Percentiles rank a stretch among this genome's conserved stretches.
Evolutionary conservation across 2,329 filamentous ascomycete genomes (phyloP).

Genomic region (Curvularia sp.): DNA sequence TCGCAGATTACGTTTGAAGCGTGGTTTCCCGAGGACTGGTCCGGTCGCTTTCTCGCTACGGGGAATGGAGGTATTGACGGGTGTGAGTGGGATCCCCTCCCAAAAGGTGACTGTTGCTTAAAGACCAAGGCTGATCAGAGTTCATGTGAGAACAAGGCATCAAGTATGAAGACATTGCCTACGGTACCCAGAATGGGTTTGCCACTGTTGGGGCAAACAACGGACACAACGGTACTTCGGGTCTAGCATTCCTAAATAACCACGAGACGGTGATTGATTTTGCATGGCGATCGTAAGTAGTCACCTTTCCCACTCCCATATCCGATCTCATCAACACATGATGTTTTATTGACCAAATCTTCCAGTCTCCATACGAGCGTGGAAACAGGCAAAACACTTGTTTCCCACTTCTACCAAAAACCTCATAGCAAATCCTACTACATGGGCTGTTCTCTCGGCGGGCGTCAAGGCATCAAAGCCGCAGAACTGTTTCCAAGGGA

Average conservation of each 20-base stretch:
- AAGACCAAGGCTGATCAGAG: neutral
- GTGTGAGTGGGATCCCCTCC: conserved; percentile 40
- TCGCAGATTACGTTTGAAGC: conserved; percentile 55
- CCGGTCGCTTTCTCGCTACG: conserved; percentile 49
- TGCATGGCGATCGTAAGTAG: conserved; percentile 51
- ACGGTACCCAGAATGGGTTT: conserved; percentile 48
- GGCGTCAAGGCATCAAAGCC: conserved; percentile 42
- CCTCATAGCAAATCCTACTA: conserved; percentile 50
- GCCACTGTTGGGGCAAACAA: conserved; percentile 52
- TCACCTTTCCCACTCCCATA: no score
- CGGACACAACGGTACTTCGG: conserved; percentile 55
- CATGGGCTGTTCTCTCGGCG: conserved; percentile 46
- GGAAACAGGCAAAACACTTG: conserved; percentile 50
- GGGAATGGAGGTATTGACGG: conserved; percentile 55
- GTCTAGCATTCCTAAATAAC: conserved; percentile 54
- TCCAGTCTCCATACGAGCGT: conserved; percentile 51
- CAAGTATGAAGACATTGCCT: conserved; percentile 52
- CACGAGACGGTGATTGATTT: conserved; percentile 59
- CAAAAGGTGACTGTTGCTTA: neutral
- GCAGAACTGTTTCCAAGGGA: conserved; percentile 43
- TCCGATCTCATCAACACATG: neutral
- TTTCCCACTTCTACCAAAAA: conserved; percentile 49
- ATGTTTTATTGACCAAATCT: neutral
- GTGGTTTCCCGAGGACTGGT: conserved; percentile 50
- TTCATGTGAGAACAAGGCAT: conserved; percentile 43